Evolutionary conservation across 148 eudicot species (phyloP), one percentile per base, ranked within the genome.

Genomic region (Chenopodium suecicum): DNA sequence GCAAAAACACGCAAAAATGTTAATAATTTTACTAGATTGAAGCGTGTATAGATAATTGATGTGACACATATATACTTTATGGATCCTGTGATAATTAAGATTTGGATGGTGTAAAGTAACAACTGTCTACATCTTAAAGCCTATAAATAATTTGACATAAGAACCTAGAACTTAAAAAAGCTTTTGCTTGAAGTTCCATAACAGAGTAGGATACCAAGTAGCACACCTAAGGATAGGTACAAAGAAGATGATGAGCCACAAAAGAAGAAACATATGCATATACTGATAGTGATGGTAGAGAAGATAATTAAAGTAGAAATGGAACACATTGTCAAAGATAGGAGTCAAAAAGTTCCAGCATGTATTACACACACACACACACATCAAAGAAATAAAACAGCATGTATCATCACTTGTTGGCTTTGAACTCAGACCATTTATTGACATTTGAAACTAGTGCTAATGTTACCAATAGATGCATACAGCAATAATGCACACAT

Each of bases 221-320:
- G 79, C 17, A 8, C 56, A 77, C 37, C 68, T n/a, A 56, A 76
- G 37, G 54, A 62, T 3, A 32, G 67, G 79, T 11, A 13, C 31
- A 65, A 27, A 67, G 70, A 64, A 41, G 56, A 62, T 8, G 20
- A 77, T 23, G 56, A 64, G 34, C 56, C 70, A 77, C 29, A 4
- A 76, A 76, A 60, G 50, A 4, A 4, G 14, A 54, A 32, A 32
- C 78, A 69, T 69, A 16, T 32, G n/a, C 22, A 32, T 69, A 13
- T 69, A 13, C n/a, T 69, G 72, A 69, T 69, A 16, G 46, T 17
- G 72, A 69, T 69, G 44, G 72, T 17, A 69, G 72, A 69, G 17
- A 14, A 41, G 70, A 56, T 0, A 56, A 5, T n/a, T 4, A 32
- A 32, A 67, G 11, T 0, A 25, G 7, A 44, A 69, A 67, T 69